phyloP scores from a whole-genome alignment of 1,284 basidiomycete species.

The Sanghuangporus baumii region DNA sequence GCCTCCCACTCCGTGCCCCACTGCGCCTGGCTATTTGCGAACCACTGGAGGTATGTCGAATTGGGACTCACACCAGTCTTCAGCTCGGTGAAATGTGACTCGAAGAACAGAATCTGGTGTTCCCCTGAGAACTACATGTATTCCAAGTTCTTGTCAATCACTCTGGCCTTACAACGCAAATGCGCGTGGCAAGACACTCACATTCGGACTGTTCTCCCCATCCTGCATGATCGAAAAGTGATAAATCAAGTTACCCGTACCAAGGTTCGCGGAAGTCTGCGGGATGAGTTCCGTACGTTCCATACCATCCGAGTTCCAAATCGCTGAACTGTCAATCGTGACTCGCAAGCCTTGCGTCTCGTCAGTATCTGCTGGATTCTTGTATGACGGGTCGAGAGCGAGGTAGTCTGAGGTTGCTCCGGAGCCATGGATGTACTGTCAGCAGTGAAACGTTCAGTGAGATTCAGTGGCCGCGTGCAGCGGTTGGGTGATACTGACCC shows the following conservation, averaged over 20 bases:
- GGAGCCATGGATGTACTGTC: conserved; percentile 56
- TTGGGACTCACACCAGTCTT: conserved; percentile 53
- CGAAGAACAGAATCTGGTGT: conserved; percentile 58
- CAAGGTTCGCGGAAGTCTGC: too few relatives aligned
- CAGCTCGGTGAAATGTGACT: conserved; percentile 62
- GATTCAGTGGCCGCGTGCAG: not conserved
- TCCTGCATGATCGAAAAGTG: too few relatives aligned
- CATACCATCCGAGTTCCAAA: conserved; percentile 43
- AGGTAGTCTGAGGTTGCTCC: conserved; percentile 50
- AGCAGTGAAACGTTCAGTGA: not conserved
- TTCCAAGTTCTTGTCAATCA: too few relatives aligned
- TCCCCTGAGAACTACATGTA: too few relatives aligned
- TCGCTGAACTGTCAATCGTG: conserved; percentile 48
- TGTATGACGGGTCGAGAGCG: conserved; percentile 45
- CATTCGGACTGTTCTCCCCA: too few relatives aligned
- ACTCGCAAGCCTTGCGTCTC: conserved; percentile 51
- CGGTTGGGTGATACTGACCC: not conserved
- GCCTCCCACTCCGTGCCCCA: conserved; percentile 49
- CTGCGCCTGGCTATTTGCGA: conserved; percentile 40
- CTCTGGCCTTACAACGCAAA: too few relatives aligned
- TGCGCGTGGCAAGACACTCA: too few relatives aligned
- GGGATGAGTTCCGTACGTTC: conserved; percentile 51
- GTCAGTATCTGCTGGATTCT: conserved; percentile 53
- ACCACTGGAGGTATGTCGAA: conserved; percentile 45
- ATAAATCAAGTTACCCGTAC: too few relatives aligned